Conservation (phyloP, 768 basidiomycete genomes). For the Leccinum imitatum region DNA sequence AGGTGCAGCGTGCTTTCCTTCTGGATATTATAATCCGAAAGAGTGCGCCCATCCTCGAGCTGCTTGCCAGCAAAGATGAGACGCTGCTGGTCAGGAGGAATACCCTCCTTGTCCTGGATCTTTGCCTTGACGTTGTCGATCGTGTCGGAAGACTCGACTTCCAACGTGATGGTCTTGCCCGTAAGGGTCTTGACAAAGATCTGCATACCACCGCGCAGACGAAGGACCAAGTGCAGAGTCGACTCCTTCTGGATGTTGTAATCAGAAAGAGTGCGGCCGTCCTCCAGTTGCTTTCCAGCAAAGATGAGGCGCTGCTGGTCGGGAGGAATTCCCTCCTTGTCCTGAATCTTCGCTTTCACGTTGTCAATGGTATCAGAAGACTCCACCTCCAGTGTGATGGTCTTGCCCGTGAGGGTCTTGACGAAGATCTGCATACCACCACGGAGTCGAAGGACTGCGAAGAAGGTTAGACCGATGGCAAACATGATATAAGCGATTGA, state of each 20-base stretch:
- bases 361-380: constrained; percentile 93
- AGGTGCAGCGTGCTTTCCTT: constrained; percentile 73
- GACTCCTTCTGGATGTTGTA: constrained; percentile 87
- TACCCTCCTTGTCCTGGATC: constrained; percentile 81
- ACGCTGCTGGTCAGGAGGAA: constrained; percentile 76
- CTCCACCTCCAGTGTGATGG: constrained; percentile 91
- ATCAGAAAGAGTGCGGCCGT: constrained; percentile 83
- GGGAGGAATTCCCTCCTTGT: constrained; percentile 78
- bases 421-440: constrained; percentile 93
- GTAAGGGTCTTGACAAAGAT: constrained; percentile 73
- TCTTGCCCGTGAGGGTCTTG: constrained; percentile 87
- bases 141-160: constrained; percentile 74
- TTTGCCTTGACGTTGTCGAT: constrained; percentile 78
- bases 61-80: constrained; percentile 83
- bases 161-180: constrained; percentile 75
- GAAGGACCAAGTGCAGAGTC: constrained; percentile 72
- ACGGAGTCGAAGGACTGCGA: constrained; percentile 71
- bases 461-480: background rate
- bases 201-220: constrained; percentile 71
- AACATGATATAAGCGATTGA: rapidly evolving
- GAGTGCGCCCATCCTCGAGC: constrained; percentile 73
- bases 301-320: constrained; percentile 91
- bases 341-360: constrained; percentile 80
- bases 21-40: constrained; percentile 77
- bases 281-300: constrained; percentile 93